Conservation (phyloP, 73 alveolate genomes). For the Tetrahymena thermophila region DNA sequence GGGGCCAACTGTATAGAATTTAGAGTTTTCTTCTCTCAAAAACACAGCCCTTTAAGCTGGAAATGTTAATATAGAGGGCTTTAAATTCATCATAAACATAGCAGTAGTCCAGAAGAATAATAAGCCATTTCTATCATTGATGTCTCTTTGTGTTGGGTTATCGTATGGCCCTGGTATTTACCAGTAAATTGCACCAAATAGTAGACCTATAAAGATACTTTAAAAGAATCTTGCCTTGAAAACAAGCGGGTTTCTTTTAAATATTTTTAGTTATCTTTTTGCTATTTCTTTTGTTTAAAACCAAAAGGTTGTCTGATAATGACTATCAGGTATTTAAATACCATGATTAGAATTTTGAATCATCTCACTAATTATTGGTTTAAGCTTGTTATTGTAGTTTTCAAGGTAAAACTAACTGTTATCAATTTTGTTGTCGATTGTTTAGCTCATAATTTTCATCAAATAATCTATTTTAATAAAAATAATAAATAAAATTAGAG, state of each 20-base stretch:
- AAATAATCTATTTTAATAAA: not conserved
- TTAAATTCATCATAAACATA: slow-evolving; percentile 6
- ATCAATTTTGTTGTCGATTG: not conserved
- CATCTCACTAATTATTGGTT: not conserved
- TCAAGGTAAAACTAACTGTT: not conserved
- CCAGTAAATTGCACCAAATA: not conserved
- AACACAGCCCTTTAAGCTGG: slow-evolving; percentile 39
- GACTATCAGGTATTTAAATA: not conserved
- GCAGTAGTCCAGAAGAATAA: slow-evolving; percentile 3
- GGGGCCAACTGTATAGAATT: slow-evolving; percentile 6
- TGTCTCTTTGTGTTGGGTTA: not conserved
- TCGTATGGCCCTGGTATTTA: not conserved
- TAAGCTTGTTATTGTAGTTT: not conserved
- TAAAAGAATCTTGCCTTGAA: not conserved
- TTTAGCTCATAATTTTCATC: not conserved
- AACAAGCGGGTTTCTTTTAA: not conserved
- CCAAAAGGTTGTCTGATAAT: not conserved
- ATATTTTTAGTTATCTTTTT: not conserved
- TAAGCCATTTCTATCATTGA: not conserved
- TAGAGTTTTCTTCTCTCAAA: slow-evolving; percentile 33
- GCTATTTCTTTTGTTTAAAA: not conserved
- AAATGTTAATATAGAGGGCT: slow-evolving; percentile 7
- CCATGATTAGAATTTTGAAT: not conserved
- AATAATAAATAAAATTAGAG: not conserved
- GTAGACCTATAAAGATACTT: not conserved